A percentile compares a stretch with the other conserved stretches of the same genome.
These are phyloP conservation scores for Solanum acaule DNA, from an alignment of 257 asterid species.

Conservation along the genomic window DNA sequence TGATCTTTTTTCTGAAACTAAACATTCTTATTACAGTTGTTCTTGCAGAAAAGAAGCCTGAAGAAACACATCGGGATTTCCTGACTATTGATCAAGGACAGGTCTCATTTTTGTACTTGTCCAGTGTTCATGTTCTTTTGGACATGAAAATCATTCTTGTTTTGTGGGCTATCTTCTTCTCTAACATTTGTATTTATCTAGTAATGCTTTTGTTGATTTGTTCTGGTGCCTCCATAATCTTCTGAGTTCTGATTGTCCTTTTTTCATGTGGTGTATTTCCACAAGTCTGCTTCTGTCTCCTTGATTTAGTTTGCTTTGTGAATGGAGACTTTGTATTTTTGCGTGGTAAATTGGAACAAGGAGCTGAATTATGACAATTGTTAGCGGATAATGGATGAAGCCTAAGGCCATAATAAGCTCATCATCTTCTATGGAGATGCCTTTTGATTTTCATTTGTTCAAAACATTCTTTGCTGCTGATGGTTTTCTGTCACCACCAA, in stretches of 20 bases:
- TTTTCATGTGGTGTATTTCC: neutral
- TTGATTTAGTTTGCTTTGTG: neutral
- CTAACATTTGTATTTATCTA: neutral
- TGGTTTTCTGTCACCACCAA: neutral
- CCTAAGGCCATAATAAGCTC: neutral
- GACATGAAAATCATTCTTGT: neutral
- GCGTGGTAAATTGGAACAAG: neutral
- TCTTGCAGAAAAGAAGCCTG: too few species aligned
- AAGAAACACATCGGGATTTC: too few species aligned
- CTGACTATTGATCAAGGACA: neutral
- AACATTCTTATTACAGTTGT: too few species aligned
- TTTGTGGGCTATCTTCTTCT: neutral
- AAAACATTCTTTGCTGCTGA: neutral
- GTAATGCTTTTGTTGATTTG: neutral
- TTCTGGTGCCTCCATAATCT: neutral
- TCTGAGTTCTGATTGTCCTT: neutral
- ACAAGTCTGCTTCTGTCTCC: neutral
- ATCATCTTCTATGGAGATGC: neutral
- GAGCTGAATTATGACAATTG: neutral
- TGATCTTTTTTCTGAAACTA: neutral
- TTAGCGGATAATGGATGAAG: neutral
- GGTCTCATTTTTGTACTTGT: neutral
- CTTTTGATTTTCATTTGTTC: neutral
- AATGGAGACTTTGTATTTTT: neutral
- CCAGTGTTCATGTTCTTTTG: neutral